Base-by-base conservation (phyloP, 352 stramenopile genomes). In the Phytopythium cucurbitacearum region DNA sequence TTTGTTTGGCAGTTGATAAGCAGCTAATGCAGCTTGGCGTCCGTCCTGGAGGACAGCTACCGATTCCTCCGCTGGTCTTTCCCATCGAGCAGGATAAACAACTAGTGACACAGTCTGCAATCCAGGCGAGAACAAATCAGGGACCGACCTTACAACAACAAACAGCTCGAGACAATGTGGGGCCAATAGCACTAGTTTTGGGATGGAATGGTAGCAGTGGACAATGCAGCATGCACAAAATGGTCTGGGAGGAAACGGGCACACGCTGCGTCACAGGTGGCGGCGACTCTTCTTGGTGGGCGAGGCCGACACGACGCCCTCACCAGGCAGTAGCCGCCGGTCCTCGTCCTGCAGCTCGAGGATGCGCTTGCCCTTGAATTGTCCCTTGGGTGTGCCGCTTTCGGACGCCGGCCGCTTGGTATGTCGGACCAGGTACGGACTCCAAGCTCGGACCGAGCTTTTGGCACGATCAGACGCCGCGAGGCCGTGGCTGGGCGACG, bases 301-400 rank as follows among this genome's bases (percentile, higher is more conserved):
- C 35, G 73, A 85, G 15, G 69, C 67, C 3, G 68, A 41, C 40
- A 62, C 57, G 10, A 53, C 59, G 43, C 64, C 65, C 56, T 89
- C 76, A 34, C 85, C 70, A 3, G 79, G 75, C 32, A 70, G 60
- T n/a, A 87, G 64, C 53, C 79, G 63, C 5, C 81, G 78, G 51
- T 89, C 78, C 69, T 91, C 79, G 57, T 91, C 76, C 53, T 87
- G 77, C 15, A 92, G 59, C 48, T 92, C 73, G 21, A 92, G 52
- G 16, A 92, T 86, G 8, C 79, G 68, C 55, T 92, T 92, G 32
- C 75, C 78, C 44, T 85, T 85, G 66, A 75, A 86, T 33, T 71
- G 34, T 0, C 63, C 57, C 15, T 66, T 72, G 7, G 60, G 54
- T 1, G 59, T 63, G 37, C 68, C 71, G 6, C 62, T 62, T 7